Conservation (phyloP, 768 basidiomycete species). For the Suillus subluteus region DNA sequence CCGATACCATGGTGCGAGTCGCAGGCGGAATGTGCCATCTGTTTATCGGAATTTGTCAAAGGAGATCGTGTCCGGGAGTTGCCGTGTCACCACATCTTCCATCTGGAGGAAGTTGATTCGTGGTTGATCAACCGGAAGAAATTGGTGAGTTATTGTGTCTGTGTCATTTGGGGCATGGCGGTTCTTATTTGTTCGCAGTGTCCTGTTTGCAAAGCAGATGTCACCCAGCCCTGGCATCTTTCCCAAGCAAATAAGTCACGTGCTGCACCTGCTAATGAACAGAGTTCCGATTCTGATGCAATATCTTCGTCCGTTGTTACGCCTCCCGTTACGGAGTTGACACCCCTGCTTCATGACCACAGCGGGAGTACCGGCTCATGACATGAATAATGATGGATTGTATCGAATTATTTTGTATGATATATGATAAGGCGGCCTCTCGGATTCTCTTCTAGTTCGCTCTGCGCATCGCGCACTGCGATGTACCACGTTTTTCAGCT, state of each 20-base stretch:
- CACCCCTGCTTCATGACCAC: constrained; percentile 34
- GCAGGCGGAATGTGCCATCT: constrained; percentile 91
- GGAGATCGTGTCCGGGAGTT: constrained; percentile 91
- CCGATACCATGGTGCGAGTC: constrained; percentile 76
- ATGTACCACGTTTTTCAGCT: not conserved
- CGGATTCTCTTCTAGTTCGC: constrained; percentile 2
- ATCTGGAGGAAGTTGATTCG: constrained; percentile 86
- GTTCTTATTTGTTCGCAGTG: constrained; percentile 54
- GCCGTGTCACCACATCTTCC: constrained; percentile 95
- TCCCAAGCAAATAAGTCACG: constrained; percentile 22
- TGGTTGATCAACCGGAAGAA: constrained; percentile 95
- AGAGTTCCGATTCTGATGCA: constrained; percentile 9
- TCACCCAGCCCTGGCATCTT: constrained; percentile 62
- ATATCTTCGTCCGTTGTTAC: constrained; percentile 20
- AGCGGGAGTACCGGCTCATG: constrained; percentile 18
- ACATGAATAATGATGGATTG: constrained; percentile 13
- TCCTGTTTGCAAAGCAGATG: constrained; percentile 91
- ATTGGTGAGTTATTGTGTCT: constrained; percentile 57
- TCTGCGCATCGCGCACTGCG: not conserved
- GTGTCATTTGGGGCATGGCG: constrained; percentile 1
- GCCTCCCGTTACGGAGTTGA: constrained; percentile 32
- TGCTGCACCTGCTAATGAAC: constrained; percentile 8
- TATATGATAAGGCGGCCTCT: constrained; percentile 18
- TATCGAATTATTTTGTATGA: constrained; percentile 31
- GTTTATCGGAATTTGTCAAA: constrained; percentile 81